Conservation (phyloP, 2,329 filamentous ascomycete genomes). For the Plectosphaerella plurivora region DNA sequence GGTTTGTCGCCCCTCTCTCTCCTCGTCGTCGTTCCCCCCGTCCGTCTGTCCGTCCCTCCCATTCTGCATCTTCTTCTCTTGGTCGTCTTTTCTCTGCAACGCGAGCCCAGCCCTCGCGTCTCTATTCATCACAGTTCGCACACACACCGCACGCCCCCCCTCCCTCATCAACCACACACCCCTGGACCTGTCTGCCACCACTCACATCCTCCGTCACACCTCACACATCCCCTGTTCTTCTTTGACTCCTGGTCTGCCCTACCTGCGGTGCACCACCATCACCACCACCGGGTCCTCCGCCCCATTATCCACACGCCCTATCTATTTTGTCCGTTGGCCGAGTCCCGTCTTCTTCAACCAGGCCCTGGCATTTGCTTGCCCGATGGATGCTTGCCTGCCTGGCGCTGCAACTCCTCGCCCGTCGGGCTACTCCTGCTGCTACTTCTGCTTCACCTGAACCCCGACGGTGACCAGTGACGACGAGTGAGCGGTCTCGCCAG, state of each 20-base stretch:
- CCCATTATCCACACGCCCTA: background rate
- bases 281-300: slow-evolving; percentile 1
- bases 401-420: background rate
- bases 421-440: slow-evolving; percentile 3
- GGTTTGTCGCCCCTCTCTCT: background rate
- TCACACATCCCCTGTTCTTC: background rate
- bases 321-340: background rate
- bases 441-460: background rate
- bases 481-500: too few species aligned
- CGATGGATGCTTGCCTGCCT: background rate
- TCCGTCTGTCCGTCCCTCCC: background rate
- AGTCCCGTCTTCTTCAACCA: background rate
- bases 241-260: background rate
- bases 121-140: background rate
- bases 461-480: too few species aligned
- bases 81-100: background rate
- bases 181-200: background rate
- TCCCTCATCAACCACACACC: background rate
- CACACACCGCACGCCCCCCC: too few species aligned
- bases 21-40: too few species aligned
- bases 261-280: slow-evolving; percentile 4
- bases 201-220: background rate
- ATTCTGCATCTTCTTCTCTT: background rate
- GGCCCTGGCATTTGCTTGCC: background rate
- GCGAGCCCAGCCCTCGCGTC: background rate